phyloP scores from a whole-genome alignment of 176 grass and related monocot genomes.

The Pharus latifolius region DNA sequence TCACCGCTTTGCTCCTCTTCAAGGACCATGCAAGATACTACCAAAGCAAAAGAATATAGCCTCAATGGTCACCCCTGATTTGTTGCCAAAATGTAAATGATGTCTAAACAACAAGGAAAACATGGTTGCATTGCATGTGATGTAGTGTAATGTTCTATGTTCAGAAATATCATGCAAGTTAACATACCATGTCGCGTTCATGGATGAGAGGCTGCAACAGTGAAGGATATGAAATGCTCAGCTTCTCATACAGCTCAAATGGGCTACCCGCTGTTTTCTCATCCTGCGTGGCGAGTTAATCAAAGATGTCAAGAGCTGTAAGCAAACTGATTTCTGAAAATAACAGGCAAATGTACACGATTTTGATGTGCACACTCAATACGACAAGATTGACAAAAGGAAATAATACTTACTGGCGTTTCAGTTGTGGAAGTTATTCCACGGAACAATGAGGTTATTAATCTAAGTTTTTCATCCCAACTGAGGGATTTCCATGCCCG shows the following conservation, averaged over 20 bases:
- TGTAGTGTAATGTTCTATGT: too few relatives aligned
- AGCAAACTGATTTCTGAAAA: neutral
- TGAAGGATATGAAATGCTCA: conserved; percentile 77
- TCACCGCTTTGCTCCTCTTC: conserved; percentile 96
- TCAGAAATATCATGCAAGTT: neutral
- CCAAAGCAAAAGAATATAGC: neutral
- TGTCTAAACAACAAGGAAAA: too few relatives aligned
- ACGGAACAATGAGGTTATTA: conserved; percentile 52
- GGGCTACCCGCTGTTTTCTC: conserved; percentile 46
- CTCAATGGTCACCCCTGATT: neutral
- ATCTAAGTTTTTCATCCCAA: conserved; percentile 55
- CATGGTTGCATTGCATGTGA: too few relatives aligned
- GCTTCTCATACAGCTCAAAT: conserved; percentile 54
- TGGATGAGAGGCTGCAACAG: conserved; percentile 76
- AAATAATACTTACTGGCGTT: conserved; percentile 17
- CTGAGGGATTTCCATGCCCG: conserved; percentile 82
- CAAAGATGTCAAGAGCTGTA: neutral
- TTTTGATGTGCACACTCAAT: too few relatives aligned
- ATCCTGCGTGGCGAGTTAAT: conserved; percentile 9
- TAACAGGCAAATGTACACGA: too few relatives aligned
- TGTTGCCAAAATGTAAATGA: neutral
- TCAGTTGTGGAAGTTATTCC: conserved; percentile 46
- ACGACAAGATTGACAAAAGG: neutral
- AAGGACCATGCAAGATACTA: conserved; percentile 91
- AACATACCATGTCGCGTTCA: conserved; percentile 72